Base-by-base conservation (phyloP, 176 grass and related monocot species). In the Lolium multiflorum region DNA sequence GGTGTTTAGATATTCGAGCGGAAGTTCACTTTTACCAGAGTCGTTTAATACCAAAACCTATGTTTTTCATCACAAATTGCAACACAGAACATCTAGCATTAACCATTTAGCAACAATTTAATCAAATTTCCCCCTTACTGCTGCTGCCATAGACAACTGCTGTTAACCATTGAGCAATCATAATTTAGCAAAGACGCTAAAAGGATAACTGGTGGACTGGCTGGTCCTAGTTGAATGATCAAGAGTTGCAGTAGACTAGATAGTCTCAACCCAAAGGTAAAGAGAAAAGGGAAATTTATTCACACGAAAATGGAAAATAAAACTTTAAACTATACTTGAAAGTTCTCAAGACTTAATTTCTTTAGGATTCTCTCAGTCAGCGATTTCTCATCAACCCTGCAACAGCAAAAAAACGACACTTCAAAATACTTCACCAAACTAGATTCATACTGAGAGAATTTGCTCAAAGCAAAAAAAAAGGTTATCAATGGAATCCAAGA, bases 371-470 rank as follows among this genome's bases (percentile, higher is more conserved):
- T 91, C 61, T 89, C 91, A 84, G 92, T 91, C 71, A 97, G 44
- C 11, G 69, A 87, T 83, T 89, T 97, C 82, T 97, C 95, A 84
- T 90, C 84, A 91, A 89, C 88, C 76, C 95, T 97, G 90, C 69
- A 66, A 62, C 5, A 80, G 11, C 22, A 37, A 60, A 54, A 75
- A 82, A 57, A 6, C 11, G 8, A 26, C 28, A 79, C 78, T 76
- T 75, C 14, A 66, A 81, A 20, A 49, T 15, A 14, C 49, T 58
- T 60, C 57, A 3, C 57, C 57, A 60, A n/a, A 60, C 13, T n/a
- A 67, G 16, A 81, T n/a, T 72, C 47, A 79, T 72, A 68, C 28
- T 50, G 2, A 48, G 20, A 78, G 69, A 83, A 71, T 3, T 61
- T 83, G 11, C 8, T 4, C 3, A 58, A 76, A 12, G 41, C 31